These are phyloP conservation scores for Nigrograna mackinnonii DNA, from an alignment of 2,329 filamentous ascomycete species.

Conservation along the genomic window DNA sequence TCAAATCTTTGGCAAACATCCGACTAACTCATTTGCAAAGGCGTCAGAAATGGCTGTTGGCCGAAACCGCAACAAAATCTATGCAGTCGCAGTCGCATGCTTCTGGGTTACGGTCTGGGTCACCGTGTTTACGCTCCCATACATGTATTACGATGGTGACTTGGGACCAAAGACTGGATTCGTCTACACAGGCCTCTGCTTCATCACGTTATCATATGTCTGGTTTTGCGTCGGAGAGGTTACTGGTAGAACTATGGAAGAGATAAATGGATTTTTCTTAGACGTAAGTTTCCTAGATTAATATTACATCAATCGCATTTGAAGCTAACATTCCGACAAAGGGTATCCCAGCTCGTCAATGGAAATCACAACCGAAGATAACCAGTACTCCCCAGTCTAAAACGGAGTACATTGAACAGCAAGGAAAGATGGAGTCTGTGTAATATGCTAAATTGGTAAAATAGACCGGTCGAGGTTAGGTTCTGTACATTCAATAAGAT, in stretches of 20 bases:
- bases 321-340: too few relatives aligned
- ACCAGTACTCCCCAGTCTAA: too few relatives aligned
- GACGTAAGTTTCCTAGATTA: too few relatives aligned
- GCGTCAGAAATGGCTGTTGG: slow-evolving; percentile 53
- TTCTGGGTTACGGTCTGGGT: slow-evolving; percentile 50
- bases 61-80: slow-evolving; percentile 53
- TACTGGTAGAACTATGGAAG: slow-evolving; percentile 36
- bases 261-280: slow-evolving; percentile 46
- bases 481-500: too few relatives aligned
- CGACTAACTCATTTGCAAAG: slow-evolving; percentile 14
- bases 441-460: too few relatives aligned
- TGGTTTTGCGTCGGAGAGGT: slow-evolving; percentile 49
- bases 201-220: slow-evolving; percentile 41
- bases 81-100: slow-evolving; percentile 45
- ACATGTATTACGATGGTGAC: slow-evolving; percentile 45
- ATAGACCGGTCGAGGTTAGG: too few relatives aligned
- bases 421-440: too few relatives aligned
- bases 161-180: slow-evolving; percentile 46
- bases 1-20: background rate
- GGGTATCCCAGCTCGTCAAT: background rate
- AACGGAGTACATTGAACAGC: too few relatives aligned
- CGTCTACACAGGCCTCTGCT: slow-evolving; percentile 39
- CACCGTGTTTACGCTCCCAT: slow-evolving; percentile 45
- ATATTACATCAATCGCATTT: too few relatives aligned
- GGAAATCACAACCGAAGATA: background rate